Percentiles rank a stretch among this genome's conserved stretches.
These are phyloP conservation scores for Colletotrichum melonis DNA, from an alignment of 2,329 filamentous ascomycete species.

Conservation along the genomic window DNA sequence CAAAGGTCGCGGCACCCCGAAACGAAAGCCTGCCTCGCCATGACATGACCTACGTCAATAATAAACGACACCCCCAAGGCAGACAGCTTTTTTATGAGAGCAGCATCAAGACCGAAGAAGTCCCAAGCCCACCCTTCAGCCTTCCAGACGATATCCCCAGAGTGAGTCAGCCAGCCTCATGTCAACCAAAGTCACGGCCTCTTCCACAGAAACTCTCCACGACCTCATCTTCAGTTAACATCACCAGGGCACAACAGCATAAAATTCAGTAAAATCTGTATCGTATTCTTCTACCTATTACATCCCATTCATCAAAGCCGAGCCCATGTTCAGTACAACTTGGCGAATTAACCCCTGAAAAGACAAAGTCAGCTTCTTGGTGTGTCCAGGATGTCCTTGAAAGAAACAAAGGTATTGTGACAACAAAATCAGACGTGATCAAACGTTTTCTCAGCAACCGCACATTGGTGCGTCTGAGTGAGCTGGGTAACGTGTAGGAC, in stretches of 20 bases:
- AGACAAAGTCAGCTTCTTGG: neutral
- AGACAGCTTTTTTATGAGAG: neutral
- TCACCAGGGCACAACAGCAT: neutral
- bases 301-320: neutral
- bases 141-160: no score
- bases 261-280: neutral
- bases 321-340: neutral
- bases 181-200: no score
- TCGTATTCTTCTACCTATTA: slow-evolving; percentile 1
- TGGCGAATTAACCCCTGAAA: neutral
- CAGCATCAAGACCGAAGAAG: neutral
- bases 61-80: neutral
- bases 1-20: no score
- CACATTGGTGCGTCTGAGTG: slow-evolving; percentile 21
- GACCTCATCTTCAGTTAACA: neutral
- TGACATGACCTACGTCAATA: neutral
- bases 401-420: neutral
- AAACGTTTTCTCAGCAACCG: slow-evolving; percentile 22
- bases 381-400: neutral
- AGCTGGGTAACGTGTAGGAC: slow-evolving; percentile 20
- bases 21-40: no score
- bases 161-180: no score
- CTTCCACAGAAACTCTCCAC: neutral
- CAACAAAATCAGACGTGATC: slow-evolving; percentile 17
- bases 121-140: no score